phyloP scores from a whole-genome alignment of 768 basidiomycete species.

The Chalciporus chontae region DNA sequence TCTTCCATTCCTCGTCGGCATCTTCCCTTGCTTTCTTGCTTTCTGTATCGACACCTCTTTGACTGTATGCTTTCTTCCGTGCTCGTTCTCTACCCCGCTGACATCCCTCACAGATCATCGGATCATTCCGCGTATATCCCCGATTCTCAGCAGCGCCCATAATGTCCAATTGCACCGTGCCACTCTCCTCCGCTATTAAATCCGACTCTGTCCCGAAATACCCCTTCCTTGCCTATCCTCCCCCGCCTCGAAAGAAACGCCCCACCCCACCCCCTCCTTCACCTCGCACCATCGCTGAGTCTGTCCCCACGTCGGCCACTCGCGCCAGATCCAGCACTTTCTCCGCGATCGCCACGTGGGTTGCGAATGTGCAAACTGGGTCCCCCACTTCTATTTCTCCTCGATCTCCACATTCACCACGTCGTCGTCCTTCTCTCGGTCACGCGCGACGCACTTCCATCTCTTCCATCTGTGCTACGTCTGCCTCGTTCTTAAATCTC shows the following conservation, averaged over 20 bases:
- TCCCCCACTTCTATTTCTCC: slow-evolving; percentile 50
- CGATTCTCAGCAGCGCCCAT: not conserved
- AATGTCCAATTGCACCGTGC: slow-evolving; percentile 6
- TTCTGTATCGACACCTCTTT: slow-evolving; percentile 7
- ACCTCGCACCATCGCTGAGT: not conserved
- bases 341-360: slow-evolving; percentile 58
- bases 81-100: slow-evolving; percentile 4
- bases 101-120: slow-evolving; percentile 6
- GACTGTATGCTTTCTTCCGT: slow-evolving; percentile 2
- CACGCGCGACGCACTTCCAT: slow-evolving; percentile 34
- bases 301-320: slow-evolving; percentile 18
- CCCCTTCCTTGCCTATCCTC: slow-evolving; percentile 43
- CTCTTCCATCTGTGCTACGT: slow-evolving; percentile 36
- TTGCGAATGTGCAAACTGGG: slow-evolving; percentile 62
- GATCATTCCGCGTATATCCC: slow-evolving; percentile 8
- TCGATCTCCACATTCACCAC: slow-evolving; percentile 35
- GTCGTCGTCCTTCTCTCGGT: slow-evolving; percentile 33
- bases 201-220: slow-evolving; percentile 25
- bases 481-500: slow-evolving; percentile 48
- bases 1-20: not conserved
- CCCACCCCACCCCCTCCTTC: slow-evolving; percentile 29
- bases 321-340: slow-evolving; percentile 42
- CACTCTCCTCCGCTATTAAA: slow-evolving; percentile 16
- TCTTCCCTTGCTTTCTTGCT: not conserved
- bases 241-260: slow-evolving; percentile 36